phyloP scores from a whole-genome alignment of 805 yeast species.

The Lipomyces lipofer region DNA sequence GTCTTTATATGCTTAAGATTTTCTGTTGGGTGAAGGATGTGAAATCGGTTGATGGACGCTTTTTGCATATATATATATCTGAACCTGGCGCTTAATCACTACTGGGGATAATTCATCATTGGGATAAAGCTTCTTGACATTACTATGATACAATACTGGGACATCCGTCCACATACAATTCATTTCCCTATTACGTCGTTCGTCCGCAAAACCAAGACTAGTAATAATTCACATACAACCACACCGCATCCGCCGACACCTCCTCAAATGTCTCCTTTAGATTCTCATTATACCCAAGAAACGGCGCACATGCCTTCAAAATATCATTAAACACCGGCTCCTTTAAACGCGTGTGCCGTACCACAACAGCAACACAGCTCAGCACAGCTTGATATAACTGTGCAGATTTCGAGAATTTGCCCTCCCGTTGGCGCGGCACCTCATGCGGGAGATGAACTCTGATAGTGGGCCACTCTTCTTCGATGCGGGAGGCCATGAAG shows the following conservation, averaged over 20 bases:
- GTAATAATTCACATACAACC: conserved; percentile 20
- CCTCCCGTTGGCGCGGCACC: conserved; percentile 24
- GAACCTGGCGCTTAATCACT: not conserved
- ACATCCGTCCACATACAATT: too few relatives aligned
- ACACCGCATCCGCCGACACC: conserved; percentile 22
- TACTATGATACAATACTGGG: too few relatives aligned
- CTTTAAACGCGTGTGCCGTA: conserved; percentile 17
- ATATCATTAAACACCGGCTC: conserved; percentile 16
- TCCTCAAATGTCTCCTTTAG: conserved; percentile 13
- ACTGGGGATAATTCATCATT: too few relatives aligned
- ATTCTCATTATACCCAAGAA: conserved; percentile 2
- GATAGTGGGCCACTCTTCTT: conserved; percentile 19
- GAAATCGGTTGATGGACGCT: too few relatives aligned
- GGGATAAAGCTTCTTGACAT: too few relatives aligned
- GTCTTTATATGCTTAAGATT: too few relatives aligned
- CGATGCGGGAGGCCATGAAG: conserved; percentile 41
- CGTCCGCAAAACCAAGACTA: too few relatives aligned
- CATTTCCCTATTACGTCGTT: too few relatives aligned
- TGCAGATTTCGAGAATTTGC: conserved; percentile 24
- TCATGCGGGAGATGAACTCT: conserved; percentile 12
- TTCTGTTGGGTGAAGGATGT: too few relatives aligned
- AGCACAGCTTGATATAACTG: conserved; percentile 15
- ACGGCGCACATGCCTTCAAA: conserved; percentile 11
- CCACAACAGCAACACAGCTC: conserved; percentile 8
- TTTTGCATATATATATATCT: too few relatives aligned